Percentiles rank a stretch among this genome's conserved stretches.
Evolutionary conservation across 1,139 yeast genomes (phyloP).

Genomic region (Geotrichum bryndzae): DNA sequence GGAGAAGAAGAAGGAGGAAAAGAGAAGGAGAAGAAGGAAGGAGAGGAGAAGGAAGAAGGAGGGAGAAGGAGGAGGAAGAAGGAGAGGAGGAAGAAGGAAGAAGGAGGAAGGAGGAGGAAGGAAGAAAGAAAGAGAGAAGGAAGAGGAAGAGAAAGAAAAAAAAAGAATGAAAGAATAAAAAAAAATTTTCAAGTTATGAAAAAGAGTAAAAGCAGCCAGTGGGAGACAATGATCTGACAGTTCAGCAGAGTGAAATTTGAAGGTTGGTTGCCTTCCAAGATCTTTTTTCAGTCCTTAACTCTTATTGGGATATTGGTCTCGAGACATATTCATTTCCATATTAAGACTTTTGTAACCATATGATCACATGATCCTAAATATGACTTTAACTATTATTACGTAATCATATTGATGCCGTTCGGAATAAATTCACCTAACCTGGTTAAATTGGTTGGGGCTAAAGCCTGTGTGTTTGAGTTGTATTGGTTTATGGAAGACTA

Average conservation of each 20-base stretch:
- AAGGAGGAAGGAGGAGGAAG: background rate
- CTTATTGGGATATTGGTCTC: background rate
- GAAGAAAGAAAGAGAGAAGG: background rate
- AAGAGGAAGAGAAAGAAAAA: background rate
- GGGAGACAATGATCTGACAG: background rate
- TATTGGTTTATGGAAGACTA: too few relatives aligned
- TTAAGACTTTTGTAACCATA: background rate
- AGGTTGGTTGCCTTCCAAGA: too few relatives aligned
- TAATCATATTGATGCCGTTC: too few relatives aligned
- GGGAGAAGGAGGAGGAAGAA: background rate
- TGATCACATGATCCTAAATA: too few relatives aligned
- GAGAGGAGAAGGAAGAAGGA: constrained; percentile 5
- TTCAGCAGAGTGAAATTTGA: too few relatives aligned
- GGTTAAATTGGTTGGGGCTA: too few relatives aligned
- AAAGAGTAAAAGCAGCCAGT: background rate
- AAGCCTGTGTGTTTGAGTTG: too few relatives aligned
- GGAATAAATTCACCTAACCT: too few relatives aligned
- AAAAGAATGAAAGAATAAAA: too few relatives aligned
- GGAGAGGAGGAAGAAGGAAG: background rate
- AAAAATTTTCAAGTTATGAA: background rate
- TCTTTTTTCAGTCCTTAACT: too few relatives aligned
- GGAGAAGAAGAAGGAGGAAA: constrained; percentile 1
- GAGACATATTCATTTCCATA: background rate
- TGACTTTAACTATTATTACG: too few relatives aligned
- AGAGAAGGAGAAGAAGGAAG: background rate